These are phyloP conservation scores for Carex myosuroides DNA, from an alignment of 176 grass and related monocot genomes.

Conservation along the genomic window DNA sequence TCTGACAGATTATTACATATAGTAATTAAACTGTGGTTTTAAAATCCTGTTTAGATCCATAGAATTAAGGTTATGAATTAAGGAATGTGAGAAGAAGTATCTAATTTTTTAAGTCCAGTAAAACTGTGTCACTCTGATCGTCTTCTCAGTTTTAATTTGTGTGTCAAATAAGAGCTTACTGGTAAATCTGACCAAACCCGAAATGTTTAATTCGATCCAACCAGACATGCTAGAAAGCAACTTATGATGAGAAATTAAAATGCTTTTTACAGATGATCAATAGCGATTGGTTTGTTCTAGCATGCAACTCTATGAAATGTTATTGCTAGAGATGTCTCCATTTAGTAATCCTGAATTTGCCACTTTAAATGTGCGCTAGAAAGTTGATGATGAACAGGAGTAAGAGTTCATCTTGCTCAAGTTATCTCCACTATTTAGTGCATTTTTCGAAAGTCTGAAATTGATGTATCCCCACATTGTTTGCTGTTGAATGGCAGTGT, in stretches of 20 bases:
- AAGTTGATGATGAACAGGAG: background rate
- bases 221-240: background rate
- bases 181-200: background rate
- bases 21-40: background rate
- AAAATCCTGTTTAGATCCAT: background rate
- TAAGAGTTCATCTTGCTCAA: background rate
- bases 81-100: background rate
- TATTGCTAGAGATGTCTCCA: background rate
- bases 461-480: background rate
- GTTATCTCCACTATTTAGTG: background rate
- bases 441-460: background rate
- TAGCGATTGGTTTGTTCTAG: background rate
- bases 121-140: background rate
- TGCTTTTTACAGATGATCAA: no score
- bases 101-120: background rate
- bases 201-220: background rate
- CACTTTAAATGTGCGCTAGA: background rate
- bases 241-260: background rate
- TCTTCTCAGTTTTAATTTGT: background rate
- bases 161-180: background rate
- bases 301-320: background rate
- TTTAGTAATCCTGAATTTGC: background rate
- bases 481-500: background rate
- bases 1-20: background rate
- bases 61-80: background rate